Base-by-base conservation (phyloP, 2,329 filamentous ascomycete genomes). In the Pseudodiploospora longispora region DNA sequence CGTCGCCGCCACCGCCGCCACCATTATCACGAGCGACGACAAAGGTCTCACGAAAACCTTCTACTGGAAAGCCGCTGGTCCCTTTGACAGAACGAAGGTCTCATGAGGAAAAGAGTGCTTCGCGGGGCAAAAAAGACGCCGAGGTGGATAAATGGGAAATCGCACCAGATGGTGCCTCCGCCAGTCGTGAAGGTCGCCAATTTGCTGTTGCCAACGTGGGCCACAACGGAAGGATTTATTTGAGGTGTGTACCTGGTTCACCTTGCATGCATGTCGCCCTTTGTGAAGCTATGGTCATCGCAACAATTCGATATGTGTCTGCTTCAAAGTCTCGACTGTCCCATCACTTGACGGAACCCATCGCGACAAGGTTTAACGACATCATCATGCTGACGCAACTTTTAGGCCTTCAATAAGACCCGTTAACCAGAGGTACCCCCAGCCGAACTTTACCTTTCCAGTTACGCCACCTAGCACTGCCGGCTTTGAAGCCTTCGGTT, bases 121-220 rank as follows among this genome's bases (percentile, higher is more conserved):
- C 49, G 8, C 61, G 64, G 54, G 50, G 63, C 40, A 78, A 71
- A 58, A 74, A 74, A 53, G 75, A 74, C 45, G 65, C 67, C 42
- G 80, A 83, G 43, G 56, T 69, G 8, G 73, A 75, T 46, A 78
- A 71, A 57, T 69, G 67, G 54, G 76, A 80, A 43, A 67, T 80
- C 46, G 66, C 71, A n/a, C 71, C 76, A 8, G 83, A 87, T 56
- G 75, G 75, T 47, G 66, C 72, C 46, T 77, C 80, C 38, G 76
- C 71, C 43, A 75, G 77, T 31, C 74, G 82, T 47, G 79, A 82
- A 59, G 82, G 80, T 40, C 76, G 83, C 43, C 81, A 87, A 56
- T 90, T 91, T 60, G 82, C 84, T 2, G 86, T 91, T 43, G 80
- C 83, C 41, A 90, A 89, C 62, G 85, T 91, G 47, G 85, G 85